Evolutionary conservation across 352 stramenopile genomes (phyloP).

Genomic region (Hyaloperonospora brassicae): DNA sequence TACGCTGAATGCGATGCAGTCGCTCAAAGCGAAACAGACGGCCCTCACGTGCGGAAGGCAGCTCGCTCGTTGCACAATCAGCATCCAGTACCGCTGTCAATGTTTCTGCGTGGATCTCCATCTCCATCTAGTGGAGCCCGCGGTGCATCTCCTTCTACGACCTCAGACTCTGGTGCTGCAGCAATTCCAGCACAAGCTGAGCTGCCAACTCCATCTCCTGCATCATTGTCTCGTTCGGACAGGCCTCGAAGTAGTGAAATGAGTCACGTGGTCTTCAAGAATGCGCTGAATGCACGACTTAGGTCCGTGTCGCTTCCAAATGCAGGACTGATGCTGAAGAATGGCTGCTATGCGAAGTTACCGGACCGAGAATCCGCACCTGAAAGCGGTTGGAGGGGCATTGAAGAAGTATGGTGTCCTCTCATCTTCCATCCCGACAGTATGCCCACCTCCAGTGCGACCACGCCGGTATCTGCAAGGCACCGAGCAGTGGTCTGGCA

Average conservation of each 20-base stretch:
- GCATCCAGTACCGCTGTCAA: conserved; percentile 29
- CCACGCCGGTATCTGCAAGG: conserved; percentile 3
- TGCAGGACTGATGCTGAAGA: conserved; percentile 38
- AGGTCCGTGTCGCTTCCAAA: conserved; percentile 47
- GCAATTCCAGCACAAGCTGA: conserved; percentile 11
- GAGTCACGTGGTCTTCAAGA: conserved; percentile 8
- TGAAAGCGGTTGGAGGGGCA: conserved; percentile 10
- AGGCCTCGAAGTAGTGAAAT: conserved; percentile 6
- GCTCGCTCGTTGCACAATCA: conserved; percentile 50
- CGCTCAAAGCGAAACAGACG: conserved; percentile 16
- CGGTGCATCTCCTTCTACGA: conserved; percentile 7
- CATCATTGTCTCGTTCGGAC: conserved; percentile 8
- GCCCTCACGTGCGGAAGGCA: conserved; percentile 21
- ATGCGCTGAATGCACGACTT: conserved; percentile 25
- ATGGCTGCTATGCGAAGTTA: conserved; percentile 41
- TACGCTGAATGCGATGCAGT: conserved; percentile 50
- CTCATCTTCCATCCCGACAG: conserved; percentile 22
- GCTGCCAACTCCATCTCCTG: conserved; percentile 17
- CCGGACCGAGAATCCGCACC: conserved; percentile 6
- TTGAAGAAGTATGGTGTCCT: conserved; percentile 39
- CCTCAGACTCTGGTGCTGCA: conserved; percentile 6
- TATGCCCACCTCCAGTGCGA: neutral
- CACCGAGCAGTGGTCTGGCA: conserved; percentile 40
- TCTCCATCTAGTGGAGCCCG: conserved; percentile 5
- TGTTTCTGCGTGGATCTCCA: conserved; percentile 26